These are phyloP conservation scores for Aspergillus sp. DNA, from an alignment of 2,329 filamentous ascomycete species.

Conservation along the genomic window DNA sequence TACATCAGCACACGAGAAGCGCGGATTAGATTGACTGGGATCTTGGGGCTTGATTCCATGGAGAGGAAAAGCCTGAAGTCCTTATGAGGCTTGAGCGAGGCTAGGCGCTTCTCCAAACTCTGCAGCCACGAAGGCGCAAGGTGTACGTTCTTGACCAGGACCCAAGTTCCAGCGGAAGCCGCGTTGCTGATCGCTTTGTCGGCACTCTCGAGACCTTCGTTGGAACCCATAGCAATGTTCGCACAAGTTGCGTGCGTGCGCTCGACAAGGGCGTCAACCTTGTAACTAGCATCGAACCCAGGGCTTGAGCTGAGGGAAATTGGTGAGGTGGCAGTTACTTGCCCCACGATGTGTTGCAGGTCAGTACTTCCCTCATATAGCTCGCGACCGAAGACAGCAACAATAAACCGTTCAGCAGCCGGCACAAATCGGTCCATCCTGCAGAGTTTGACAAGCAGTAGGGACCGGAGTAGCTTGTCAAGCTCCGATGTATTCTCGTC, in stretches of 20 bases:
- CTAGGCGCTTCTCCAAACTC: conserved; percentile 94
- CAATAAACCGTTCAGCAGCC: conserved; percentile 85
- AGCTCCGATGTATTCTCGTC: conserved; percentile 62
- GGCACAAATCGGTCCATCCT: conserved; percentile 94
- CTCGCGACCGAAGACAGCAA: conserved; percentile 76
- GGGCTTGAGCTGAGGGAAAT: conserved; percentile 92
- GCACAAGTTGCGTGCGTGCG: conserved; percentile 78
- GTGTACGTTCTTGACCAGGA: conserved; percentile 98
- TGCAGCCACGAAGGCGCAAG: conserved; percentile 94
- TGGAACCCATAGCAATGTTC: conserved; percentile 98
- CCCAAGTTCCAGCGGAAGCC: conserved; percentile 89
- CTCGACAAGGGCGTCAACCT: conserved; percentile 93
- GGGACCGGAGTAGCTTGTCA: conserved; percentile 76
- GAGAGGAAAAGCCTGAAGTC: conserved; percentile 95
- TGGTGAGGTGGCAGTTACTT: conserved; percentile 80
- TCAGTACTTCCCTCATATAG: conserved; percentile 85
- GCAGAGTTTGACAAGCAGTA: conserved; percentile 90
- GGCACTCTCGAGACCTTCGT: conserved; percentile 85
- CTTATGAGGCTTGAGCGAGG: conserved; percentile 87
- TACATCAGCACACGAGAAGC: conserved; percentile 95
- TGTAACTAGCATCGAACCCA: conserved; percentile 98
- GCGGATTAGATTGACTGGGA: conserved; percentile 90
- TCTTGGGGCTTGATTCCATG: conserved; percentile 96
- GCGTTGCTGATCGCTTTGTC: conserved; percentile 95
- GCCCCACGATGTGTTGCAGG: conserved; percentile 77